These are phyloP conservation scores for Medicago arabica DNA, from an alignment of 306 rosid species.

Conservation along the genomic window DNA sequence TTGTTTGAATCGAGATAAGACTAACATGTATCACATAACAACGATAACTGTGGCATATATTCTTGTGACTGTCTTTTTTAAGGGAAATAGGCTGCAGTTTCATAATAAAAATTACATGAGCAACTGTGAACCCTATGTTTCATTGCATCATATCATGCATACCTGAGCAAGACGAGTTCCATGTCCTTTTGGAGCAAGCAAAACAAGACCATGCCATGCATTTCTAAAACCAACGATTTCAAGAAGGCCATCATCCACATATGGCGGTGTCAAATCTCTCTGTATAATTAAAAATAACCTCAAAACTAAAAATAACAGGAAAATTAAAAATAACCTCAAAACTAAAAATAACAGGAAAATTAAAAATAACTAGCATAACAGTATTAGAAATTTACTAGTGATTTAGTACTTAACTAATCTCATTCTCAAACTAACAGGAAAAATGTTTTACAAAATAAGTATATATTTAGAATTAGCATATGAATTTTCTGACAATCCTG, in stretches of 20 bases:
- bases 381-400: neutral
- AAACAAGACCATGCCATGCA: conserved; percentile 98
- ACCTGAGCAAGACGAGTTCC: conserved; percentile 99
- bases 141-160: conserved; percentile 13
- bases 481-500: conserved; percentile 1
- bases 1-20: neutral
- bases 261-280: conserved; percentile 81
- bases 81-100: conserved; percentile 8
- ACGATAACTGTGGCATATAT: neutral
- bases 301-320: neutral
- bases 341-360: neutral
- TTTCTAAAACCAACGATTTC: conserved; percentile 94
- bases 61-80: neutral
- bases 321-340: conserved; percentile 13
- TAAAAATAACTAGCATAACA: neutral
- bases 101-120: neutral
- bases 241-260: conserved; percentile 86
- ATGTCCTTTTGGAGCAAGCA: conserved; percentile 93
- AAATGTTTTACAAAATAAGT: conserved; percentile 6
- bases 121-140: neutral
- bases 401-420: conserved; percentile 6
- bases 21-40: neutral
- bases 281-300: conserved; percentile 42
- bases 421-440: neutral
- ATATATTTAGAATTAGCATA: neutral